Evolutionary conservation across 805 yeast species (phyloP).

Genomic region (Scheffersomyces spartinae): DNA sequence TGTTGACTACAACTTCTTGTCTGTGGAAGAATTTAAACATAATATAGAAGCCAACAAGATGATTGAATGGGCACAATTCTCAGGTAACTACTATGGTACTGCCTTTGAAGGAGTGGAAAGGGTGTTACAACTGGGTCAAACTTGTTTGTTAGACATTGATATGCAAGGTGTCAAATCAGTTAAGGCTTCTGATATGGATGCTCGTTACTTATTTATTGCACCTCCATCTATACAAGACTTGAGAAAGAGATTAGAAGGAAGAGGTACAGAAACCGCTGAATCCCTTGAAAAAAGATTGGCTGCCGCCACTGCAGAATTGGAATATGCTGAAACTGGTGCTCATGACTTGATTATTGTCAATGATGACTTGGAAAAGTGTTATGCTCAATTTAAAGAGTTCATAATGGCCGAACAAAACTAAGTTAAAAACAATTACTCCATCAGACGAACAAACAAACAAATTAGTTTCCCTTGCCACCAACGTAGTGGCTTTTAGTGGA

Average conservation of each 20-base stretch:
- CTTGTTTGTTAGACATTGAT: conserved; percentile 92
- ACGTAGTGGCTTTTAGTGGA: too few species aligned
- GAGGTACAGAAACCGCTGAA: conserved; percentile 94
- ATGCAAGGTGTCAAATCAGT: conserved; percentile 98
- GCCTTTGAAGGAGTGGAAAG: conserved; percentile 75
- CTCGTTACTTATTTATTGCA: conserved; percentile 76
- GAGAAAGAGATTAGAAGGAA: conserved; percentile 60
- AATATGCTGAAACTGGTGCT: conserved; percentile 80
- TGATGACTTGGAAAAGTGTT: conserved; percentile 86
- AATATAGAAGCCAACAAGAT: conserved; percentile 67
- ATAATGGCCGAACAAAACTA: conserved; percentile 34
- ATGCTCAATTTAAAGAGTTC: conserved; percentile 66
- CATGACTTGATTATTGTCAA: conserved; percentile 85
- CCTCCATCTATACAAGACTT: conserved; percentile 87
- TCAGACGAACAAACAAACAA: too few species aligned
- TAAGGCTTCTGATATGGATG: conserved; percentile 70
- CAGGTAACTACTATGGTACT: conserved; percentile 97
- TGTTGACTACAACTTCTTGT: conserved; percentile 76
- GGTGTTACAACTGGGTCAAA: conserved; percentile 52
- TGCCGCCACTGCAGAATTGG: conserved; percentile 85
- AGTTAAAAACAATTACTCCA: background rate
- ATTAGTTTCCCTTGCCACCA: too few species aligned
- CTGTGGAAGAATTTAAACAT: conserved; percentile 68
- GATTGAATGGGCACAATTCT: conserved; percentile 96
- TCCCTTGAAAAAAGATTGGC: conserved; percentile 71